Percentiles rank a stretch among this genome's conserved stretches.
These are phyloP conservation scores for Trypanosoma rangeli DNA, from an alignment of 208 protist genomes.

Conservation along the genomic window DNA sequence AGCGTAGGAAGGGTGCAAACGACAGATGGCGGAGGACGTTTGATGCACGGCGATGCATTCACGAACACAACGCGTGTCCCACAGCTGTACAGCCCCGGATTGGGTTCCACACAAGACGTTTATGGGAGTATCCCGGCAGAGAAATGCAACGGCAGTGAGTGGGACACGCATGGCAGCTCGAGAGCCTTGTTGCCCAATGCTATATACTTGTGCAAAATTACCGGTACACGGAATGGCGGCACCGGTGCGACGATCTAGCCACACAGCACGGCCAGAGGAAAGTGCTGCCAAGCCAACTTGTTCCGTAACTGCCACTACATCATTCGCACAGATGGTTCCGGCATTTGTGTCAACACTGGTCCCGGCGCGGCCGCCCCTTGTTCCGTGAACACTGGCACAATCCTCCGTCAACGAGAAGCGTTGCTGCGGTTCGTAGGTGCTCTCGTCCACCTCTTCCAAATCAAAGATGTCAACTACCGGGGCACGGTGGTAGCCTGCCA, in stretches of 20 bases:
- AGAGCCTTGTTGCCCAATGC: conserved; percentile 21
- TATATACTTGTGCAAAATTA: conserved; percentile 22
- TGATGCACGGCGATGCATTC: conserved; percentile 30
- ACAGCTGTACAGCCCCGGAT: conserved; percentile 49
- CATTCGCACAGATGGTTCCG: conserved; percentile 27
- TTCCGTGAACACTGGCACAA: too few species aligned
- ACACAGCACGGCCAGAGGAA: conserved; percentile 45
- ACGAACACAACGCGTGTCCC: conserved; percentile 50
- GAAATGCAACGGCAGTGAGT: conserved; percentile 36
- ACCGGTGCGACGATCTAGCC: conserved; percentile 39
- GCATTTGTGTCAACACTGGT: background rate
- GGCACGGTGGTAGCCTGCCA: conserved; percentile 41
- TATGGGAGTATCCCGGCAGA: conserved; percentile 20
- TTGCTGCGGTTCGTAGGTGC: conserved; percentile 39
- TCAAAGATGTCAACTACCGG: conserved; percentile 71
- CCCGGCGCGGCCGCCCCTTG: conserved; percentile 10
- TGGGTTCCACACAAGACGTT: conserved; percentile 50
- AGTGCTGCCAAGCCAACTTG: conserved; percentile 41
- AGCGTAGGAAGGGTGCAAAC: conserved; percentile 21
- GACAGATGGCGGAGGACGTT: conserved; percentile 24
- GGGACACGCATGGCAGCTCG: conserved; percentile 4
- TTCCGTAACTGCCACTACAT: conserved; percentile 34
- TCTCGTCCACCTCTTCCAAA: conserved; percentile 75
- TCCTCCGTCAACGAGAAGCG: conserved; percentile 36
- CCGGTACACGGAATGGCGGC: conserved; percentile 22